Base-by-base conservation (phyloP, 257 asterid genomes). In the Fraxinus quadrangulata region DNA sequence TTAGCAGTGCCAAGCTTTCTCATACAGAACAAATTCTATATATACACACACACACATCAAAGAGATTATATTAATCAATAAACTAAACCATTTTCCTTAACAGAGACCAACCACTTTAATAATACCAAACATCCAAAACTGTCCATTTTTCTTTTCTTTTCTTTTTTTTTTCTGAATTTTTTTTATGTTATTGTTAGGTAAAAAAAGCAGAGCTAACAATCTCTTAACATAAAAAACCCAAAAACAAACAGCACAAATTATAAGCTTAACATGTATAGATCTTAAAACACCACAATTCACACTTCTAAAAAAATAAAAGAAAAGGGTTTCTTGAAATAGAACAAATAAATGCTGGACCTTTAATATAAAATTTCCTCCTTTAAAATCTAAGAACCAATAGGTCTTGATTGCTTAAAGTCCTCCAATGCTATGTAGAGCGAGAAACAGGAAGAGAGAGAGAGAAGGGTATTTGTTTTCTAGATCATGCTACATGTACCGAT, bases 291-390 rank as follows among this genome's bases (percentile, higher is more conserved):
- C 71, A n/a, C 65, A 83, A 81, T 80, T 69, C 76, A 59, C 39
- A 72, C 39, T 70, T 74, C 51, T 30, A 78, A 45, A 12, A 5
- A 74, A 81, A 59, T 0, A 4, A 11, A 36, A 5, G n/a, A 70
- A 51, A 73, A 23, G 28, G 42, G 4, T 17, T 34, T 47, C n/a
- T 59, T 65, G 54, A 5, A 37, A 73, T 3, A 66, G 69, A 74
- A 67, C 63, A 67, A 36, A 76, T 74, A 73, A 84, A 83, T 16
- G 80, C 74, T 78, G 72, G 78, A 89, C 92, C 95, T 89, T 82
- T 51, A 75, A 74, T 30, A 65, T 75, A 65, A 68, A 79, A 76
- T 7, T 37, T 61, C 49, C 59, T 75, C 75, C 81, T 68, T 45
- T 31, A 77, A 68, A 24, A 75, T 17, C n/a, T 16, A 66, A 70